Evolutionary conservation across 352 stramenopile genomes (phyloP), one percentile per base, ranked within the genome.

Genomic region (Pythium rishiriense): DNA sequence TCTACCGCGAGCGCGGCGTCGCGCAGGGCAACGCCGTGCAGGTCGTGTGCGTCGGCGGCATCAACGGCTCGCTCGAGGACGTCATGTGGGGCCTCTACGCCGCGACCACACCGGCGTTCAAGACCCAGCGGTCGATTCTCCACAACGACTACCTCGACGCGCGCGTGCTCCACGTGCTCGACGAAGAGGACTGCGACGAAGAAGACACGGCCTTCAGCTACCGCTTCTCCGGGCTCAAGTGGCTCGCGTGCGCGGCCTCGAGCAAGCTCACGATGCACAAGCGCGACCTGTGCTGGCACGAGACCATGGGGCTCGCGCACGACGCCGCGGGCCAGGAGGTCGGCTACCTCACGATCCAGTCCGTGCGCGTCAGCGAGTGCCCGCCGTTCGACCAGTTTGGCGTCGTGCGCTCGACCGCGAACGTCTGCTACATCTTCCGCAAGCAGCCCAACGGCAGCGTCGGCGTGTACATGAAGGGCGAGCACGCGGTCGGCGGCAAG

Each of bases 391-490:
- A 86, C 12, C 65, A 81, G 51, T 77, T 83, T 42, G 73, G 78
- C 12, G 68, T 87, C 47, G 82, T 76, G 49, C 75, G 82, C 24
- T 83, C 79, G 24, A 75, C 58, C 7, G 71, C 79, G 1, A 74
- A 75, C 1, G 78, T 86, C n/a, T 88, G 79, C 67, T 89, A 88
- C 71, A 68, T 85, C 50, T 91, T 88, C 62, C 78, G 75, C 4
- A 66, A 74, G 26, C 70, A 82, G 14, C 66, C 72, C 0, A 80
- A 87, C 45, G 76, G 73, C n/a, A 68, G 51, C 29, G 80, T 87
- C 33, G 66, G 67, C 21, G 75, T 91, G 25, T 91, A 86, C 54
- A 88, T 91, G 82, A 81, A 73, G 28, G 82, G 82, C 10, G 66
- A 75, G 45, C 78, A 87, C 59, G 48, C 58, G 1, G 74, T 87